Percentiles rank a stretch among this genome's conserved stretches.
These are phyloP conservation scores for Citrus mangshanensis DNA, from an alignment of 345 rosid species.

Conservation along the genomic window DNA sequence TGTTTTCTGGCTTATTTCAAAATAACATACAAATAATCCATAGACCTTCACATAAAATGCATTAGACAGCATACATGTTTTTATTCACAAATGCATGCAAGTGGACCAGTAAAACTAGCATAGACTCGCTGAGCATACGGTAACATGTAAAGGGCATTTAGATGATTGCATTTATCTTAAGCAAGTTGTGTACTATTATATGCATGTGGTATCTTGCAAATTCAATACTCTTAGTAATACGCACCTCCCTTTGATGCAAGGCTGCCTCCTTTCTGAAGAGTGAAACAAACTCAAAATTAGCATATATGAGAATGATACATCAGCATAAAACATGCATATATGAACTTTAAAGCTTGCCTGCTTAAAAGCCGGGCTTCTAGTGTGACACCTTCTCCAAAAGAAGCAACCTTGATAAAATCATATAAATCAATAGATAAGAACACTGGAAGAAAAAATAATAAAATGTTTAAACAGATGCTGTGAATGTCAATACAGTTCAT, in stretches of 20 bases:
- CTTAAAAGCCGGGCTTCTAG: conserved; percentile 76
- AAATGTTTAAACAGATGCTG: background rate
- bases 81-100: background rate
- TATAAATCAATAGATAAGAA: conserved; percentile 2
- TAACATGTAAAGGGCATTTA: background rate
- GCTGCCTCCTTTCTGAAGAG: conserved; percentile 86
- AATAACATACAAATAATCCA: background rate
- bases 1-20: conserved; percentile 1
- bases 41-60: no score
- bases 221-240: conserved; percentile 16
- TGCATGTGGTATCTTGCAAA: background rate
- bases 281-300: conserved; percentile 24
- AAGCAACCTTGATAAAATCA: conserved; percentile 56
- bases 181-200: background rate
- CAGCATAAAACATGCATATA: conserved; percentile 4
- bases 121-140: background rate
- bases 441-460: background rate
- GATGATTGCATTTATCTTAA: background rate
- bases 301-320: background rate
- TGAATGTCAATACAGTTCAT: background rate
- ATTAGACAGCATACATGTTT: no score
- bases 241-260: conserved; percentile 87
- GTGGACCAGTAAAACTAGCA: background rate
- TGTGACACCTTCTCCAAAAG: conserved; percentile 85
- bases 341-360: conserved; percentile 52